These are phyloP conservation scores for Lichtheimia hyalospora DNA, from an alignment of 371 early-diverging fungal genomes.

Conservation along the genomic window DNA sequence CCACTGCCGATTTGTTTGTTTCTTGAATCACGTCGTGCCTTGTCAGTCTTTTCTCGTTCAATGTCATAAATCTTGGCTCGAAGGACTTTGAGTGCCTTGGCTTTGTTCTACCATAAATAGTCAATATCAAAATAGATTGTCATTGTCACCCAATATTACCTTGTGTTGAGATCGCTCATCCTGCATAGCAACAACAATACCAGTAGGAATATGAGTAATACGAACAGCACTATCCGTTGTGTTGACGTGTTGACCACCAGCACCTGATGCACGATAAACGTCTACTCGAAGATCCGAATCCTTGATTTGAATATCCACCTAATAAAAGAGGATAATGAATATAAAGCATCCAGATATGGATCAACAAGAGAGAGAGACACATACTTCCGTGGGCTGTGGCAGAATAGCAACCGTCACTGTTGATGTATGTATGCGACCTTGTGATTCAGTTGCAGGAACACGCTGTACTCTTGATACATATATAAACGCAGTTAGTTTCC, in stretches of 20 bases:
- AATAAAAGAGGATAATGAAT: neutral
- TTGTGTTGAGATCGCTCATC: slow-evolving; percentile 89
- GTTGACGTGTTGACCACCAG: slow-evolving; percentile 94
- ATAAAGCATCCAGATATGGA: too few relatives aligned
- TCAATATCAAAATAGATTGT: neutral
- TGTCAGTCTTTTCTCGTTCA: slow-evolving; percentile 60
- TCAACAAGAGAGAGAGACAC: neutral
- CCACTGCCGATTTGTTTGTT: slow-evolving; percentile 70
- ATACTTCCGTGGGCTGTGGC: slow-evolving; percentile 71
- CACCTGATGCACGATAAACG: slow-evolving; percentile 77
- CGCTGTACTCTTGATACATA: slow-evolving; percentile 77
- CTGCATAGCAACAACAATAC: slow-evolving; percentile 86
- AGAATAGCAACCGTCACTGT: slow-evolving; percentile 85
- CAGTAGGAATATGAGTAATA: slow-evolving; percentile 91
- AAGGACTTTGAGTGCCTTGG: slow-evolving; percentile 83
- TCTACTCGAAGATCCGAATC: slow-evolving; percentile 78
- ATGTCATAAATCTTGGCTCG: slow-evolving; percentile 78
- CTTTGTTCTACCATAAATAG: slow-evolving; percentile 65
- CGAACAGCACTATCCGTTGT: slow-evolving; percentile 95
- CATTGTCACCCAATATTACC: slow-evolving; percentile 11
- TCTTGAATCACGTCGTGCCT: slow-evolving; percentile 61
- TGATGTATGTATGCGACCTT: slow-evolving; percentile 86
- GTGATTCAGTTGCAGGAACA: slow-evolving; percentile 80
- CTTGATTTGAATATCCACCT: slow-evolving; percentile 67
- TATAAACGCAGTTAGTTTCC: neutral